These are phyloP conservation scores for Penicillium psychrofluorescens DNA, from an alignment of 495 filamentous ascomycete species.

Conservation along the genomic window DNA sequence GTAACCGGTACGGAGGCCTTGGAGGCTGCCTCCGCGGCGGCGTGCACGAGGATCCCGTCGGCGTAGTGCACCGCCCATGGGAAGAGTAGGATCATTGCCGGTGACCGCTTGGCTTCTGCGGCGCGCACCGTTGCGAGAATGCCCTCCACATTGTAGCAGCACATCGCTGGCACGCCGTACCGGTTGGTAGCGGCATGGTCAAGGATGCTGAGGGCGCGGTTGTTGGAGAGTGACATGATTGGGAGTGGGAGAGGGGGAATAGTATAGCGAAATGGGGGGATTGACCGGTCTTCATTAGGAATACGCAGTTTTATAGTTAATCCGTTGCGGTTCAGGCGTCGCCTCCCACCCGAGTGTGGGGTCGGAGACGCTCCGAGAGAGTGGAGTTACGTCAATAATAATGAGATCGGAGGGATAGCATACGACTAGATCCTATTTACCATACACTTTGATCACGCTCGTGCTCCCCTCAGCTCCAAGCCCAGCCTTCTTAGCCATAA, in stretches of 20 bases:
- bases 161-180: conserved; percentile 70
- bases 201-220: conserved; percentile 63
- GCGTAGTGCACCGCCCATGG: conserved; percentile 78
- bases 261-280: background rate
- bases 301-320: no score
- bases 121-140: conserved; percentile 74
- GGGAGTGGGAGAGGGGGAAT: background rate
- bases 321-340: no score
- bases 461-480: conserved; percentile 22
- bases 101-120: conserved; percentile 64
- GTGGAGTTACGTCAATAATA: no score
- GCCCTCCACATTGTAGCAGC: conserved; percentile 81
- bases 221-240: conserved; percentile 49
- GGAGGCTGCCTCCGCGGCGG: conserved; percentile 55
- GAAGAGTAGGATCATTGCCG: conserved; percentile 79
- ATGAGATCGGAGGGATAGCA: background rate
- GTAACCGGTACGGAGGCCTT: conserved; percentile 62
- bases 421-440: conserved; percentile 6
- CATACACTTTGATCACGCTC: conserved; percentile 31
- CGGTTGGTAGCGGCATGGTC: conserved; percentile 55
- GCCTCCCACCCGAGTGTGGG: no score
- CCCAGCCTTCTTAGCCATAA: conserved; percentile 27
- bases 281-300: background rate
- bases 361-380: no score
- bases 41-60: conserved; percentile 53